Percentiles rank a stretch among this genome's conserved stretches.
Evolutionary conservation across 768 basidiomycete genomes (phyloP).

Genomic region (Dioszegia crocea): DNA sequence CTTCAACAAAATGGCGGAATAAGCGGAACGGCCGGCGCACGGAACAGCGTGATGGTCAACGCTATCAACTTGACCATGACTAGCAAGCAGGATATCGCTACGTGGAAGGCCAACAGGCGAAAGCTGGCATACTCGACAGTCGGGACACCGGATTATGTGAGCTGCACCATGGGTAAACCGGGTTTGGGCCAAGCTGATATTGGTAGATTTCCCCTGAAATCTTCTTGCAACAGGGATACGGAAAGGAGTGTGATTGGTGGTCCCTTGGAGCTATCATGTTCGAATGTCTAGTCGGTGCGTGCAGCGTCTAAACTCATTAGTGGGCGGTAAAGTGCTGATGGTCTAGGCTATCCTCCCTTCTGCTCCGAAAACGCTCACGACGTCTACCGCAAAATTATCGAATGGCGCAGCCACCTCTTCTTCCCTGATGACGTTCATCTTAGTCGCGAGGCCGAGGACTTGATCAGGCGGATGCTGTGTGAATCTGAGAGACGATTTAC

Average conservation of each 20-base stretch:
- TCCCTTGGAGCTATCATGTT: constrained; percentile 98
- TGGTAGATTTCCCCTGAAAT: constrained; percentile 83
- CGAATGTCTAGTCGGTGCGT: constrained; percentile 76
- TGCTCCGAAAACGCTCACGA: constrained; percentile 96
- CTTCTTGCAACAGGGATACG: constrained; percentile 94
- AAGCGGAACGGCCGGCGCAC: constrained; percentile 48
- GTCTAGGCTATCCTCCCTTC: constrained; percentile 81
- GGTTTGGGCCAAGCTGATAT: constrained; percentile 12
- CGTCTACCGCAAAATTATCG: constrained; percentile 95
- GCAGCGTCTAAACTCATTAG: too few relatives aligned
- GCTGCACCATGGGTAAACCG: not conserved
- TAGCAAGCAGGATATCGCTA: constrained; percentile 76
- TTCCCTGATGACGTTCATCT: constrained; percentile 95
- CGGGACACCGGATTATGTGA: constrained; percentile 82
- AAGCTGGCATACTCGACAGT: constrained; percentile 98
- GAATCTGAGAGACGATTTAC: constrained; percentile 71
- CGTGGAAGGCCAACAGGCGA: constrained; percentile 97
- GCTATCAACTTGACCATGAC: constrained; percentile 95
- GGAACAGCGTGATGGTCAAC: constrained; percentile 97
- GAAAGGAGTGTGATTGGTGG: constrained; percentile 99
- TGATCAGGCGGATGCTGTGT: constrained; percentile 73
- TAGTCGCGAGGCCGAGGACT: constrained; percentile 82
- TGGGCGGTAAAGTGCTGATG: too few relatives aligned
- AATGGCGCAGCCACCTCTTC: constrained; percentile 78
- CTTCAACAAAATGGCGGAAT: not conserved